Percentiles rank a stretch among this genome's conserved stretches.
These are phyloP conservation scores for Nematodospora anomalae DNA, from an alignment of 1,139 yeast species.

Conservation along the genomic window DNA sequence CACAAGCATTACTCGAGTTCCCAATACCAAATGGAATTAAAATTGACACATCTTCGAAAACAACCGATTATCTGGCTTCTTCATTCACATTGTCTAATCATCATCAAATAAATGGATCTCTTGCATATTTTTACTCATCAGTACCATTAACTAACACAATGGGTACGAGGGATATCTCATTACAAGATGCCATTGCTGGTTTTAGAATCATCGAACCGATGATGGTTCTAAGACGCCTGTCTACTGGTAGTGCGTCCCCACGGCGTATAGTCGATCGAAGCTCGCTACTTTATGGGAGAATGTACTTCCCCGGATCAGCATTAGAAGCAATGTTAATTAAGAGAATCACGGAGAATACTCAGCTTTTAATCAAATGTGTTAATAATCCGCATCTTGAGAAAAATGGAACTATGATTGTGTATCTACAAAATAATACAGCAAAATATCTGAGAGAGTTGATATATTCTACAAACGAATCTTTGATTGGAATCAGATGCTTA, in stretches of 20 bases:
- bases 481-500: conserved; percentile 79
- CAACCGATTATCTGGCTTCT: conserved; percentile 72
- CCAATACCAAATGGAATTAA: conserved; percentile 67
- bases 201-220: conserved; percentile 60
- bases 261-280: conserved; percentile 9
- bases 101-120: conserved; percentile 73
- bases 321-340: conserved; percentile 87
- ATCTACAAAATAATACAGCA: conserved; percentile 68
- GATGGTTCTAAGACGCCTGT: conserved; percentile 3
- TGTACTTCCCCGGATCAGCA: conserved; percentile 86
- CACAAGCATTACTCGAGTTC: conserved; percentile 73
- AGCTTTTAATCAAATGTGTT: conserved; percentile 70
- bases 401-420: conserved; percentile 64
- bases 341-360: conserved; percentile 59
- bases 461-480: conserved; percentile 84
- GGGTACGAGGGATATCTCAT: conserved; percentile 54
- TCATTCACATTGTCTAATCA: conserved; percentile 71
- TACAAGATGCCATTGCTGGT: conserved; percentile 80
- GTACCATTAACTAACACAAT: conserved; percentile 51
- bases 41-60: conserved; percentile 68
- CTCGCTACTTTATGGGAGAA: conserved; percentile 64
- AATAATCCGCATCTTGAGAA: conserved; percentile 63
- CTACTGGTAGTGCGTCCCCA: not conserved
- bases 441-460: conserved; percentile 72
- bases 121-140: conserved; percentile 79